Evolutionary conservation across 331 rosid species (phyloP).

Genomic region (Quercus lobata): DNA sequence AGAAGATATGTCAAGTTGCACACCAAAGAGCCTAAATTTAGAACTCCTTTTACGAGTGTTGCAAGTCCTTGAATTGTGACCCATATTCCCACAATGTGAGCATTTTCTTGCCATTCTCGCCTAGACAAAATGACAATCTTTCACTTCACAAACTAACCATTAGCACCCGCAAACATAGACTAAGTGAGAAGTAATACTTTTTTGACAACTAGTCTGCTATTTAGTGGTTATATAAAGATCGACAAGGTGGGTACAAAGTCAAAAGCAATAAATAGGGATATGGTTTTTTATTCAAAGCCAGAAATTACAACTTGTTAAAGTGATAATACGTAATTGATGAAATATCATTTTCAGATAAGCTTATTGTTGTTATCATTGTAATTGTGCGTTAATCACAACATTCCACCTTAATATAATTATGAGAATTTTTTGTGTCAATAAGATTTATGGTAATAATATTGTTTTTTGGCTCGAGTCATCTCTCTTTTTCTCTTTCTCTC

Average conservation of each 20-base stretch:
- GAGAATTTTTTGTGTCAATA: no score
- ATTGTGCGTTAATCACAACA: no score
- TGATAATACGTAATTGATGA: no score
- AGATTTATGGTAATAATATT: background rate
- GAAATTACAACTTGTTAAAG: no score
- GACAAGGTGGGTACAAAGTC: background rate
- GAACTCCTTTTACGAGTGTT: background rate
- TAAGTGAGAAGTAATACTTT: background rate
- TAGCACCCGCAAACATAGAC: background rate
- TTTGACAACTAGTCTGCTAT: background rate
- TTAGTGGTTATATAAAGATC: background rate
- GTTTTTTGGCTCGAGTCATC: background rate
- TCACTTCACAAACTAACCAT: no score
- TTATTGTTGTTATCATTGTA: no score
- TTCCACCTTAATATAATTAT: no score
- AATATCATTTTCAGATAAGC: no score
- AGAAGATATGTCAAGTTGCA: constrained; percentile 25
- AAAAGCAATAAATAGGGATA: background rate
- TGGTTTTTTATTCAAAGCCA: no score
- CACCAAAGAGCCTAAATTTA: constrained; percentile 38
- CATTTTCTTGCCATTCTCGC: constrained; percentile 49
- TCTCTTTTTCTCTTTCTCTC: background rate
- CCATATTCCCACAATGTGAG: constrained; percentile 53
- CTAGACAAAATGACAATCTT: background rate
- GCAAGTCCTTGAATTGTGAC: constrained; percentile 69